Percentiles rank a stretch among this genome's conserved stretches.
These are phyloP conservation scores for Serendipita sp. DNA, from an alignment of 768 basidiomycete genomes.

Conservation along the genomic window DNA sequence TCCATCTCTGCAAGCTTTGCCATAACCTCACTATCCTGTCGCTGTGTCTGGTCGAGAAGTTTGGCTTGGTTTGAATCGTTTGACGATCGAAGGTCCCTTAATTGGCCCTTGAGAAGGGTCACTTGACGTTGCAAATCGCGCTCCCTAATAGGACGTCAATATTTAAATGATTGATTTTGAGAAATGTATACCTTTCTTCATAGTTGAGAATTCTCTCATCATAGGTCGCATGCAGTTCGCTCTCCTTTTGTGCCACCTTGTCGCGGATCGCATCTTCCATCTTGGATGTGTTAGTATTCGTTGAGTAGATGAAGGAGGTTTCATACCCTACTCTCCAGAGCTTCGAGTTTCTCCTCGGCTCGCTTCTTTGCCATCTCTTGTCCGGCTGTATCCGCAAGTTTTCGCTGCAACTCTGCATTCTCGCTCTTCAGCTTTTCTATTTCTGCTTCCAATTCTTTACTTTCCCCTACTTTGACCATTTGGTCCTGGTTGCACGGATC, in stretches of 20 bases:
- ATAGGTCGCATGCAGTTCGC: slow-evolving; percentile 90
- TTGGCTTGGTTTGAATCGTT: slow-evolving; percentile 89
- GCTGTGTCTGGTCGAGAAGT: slow-evolving; percentile 75
- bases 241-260: slow-evolving; percentile 81
- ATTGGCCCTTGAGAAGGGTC: slow-evolving; percentile 68
- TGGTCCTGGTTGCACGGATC: slow-evolving; percentile 47
- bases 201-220: slow-evolving; percentile 94
- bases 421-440: slow-evolving; percentile 60
- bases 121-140: slow-evolving; percentile 88
- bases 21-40: slow-evolving; percentile 78
- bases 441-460: slow-evolving; percentile 57
- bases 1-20: slow-evolving; percentile 85
- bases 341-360: slow-evolving; percentile 52
- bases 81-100: slow-evolving; percentile 76
- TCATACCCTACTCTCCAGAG: slow-evolving; percentile 65
- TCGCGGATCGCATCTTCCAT: slow-evolving; percentile 92
- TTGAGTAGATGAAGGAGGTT: background rate
- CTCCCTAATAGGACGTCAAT: slow-evolving; percentile 37
- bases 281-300: slow-evolving; percentile 23
- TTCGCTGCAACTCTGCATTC: slow-evolving; percentile 61
- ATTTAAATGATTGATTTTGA: slow-evolving; percentile 20
- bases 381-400: slow-evolving; percentile 41
- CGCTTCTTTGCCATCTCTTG: slow-evolving; percentile 63
- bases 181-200: slow-evolving; percentile 49
- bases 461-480: slow-evolving; percentile 77